Base-by-base conservation (phyloP, 352 stramenopile species). In the Globisporangium paroecandrum region DNA sequence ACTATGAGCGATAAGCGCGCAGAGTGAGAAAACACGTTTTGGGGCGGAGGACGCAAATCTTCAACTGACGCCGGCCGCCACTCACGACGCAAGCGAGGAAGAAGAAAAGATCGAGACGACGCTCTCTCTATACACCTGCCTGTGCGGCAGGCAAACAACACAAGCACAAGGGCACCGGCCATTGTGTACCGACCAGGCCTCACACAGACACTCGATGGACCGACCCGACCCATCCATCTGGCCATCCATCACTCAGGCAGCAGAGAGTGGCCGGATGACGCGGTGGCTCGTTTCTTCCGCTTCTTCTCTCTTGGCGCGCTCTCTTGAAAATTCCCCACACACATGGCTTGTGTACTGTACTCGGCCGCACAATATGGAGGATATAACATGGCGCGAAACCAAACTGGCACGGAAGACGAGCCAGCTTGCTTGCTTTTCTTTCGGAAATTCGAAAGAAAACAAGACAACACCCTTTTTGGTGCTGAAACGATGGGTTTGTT, bases 31-130 rank as follows among this genome's bases (percentile, higher is more conserved):
- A 36, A 15, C 10, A 34, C 22, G 62, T 69, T 60, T 75, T 82
- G 49, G 49, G 68, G 64, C 55, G 66, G 64, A 72, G 66, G 64
- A 64, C 64, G 79, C 71, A 88, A 77, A 88, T 88, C 69, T 81
- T 84, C 76, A 81, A 88, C 76, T 88, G 79, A 77, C 69, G 73
- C 68, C 68, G 67, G 12, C 25, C 46, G 5, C 12, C 22, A 12
- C 22, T 51, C 12, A 10, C 49, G 5, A 43, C 34, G 12, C 4
- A 58, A 49, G 13, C 4, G 51, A n/a, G 18, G 9, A 36, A 18
- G 47, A 8, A 38, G 27, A 20, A 22, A 70, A 66, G 51, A 54
- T 60, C 57, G 65, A 69, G 18, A 20, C 24, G 32, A 8, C 55
- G 18, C 18, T 20, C 55, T 47, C 56, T 47, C 56, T 61, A 61